Conservation (phyloP, 768 basidiomycete species). For the Phanerochaete carnosa region DNA sequence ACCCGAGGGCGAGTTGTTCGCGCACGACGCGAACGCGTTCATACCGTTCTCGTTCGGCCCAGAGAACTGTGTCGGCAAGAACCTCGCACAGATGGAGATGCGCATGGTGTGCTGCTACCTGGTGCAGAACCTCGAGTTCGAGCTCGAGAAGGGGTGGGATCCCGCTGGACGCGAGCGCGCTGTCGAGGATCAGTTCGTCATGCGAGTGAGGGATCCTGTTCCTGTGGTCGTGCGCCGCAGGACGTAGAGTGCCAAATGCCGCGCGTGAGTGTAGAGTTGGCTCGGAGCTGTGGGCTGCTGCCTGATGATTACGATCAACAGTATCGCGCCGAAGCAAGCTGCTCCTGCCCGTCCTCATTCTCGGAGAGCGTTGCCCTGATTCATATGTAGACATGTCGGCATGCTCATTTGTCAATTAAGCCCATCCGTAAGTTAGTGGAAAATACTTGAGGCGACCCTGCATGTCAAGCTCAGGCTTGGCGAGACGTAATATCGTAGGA, state of each 20-base stretch:
- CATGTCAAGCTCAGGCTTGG: too few relatives aligned
- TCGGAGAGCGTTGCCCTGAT: conserved; percentile 36
- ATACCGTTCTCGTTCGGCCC: conserved; percentile 13
- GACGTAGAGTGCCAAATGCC: neutral
- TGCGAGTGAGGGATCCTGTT: neutral
- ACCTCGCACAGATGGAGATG: conserved; percentile 13
- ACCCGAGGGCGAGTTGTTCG: neutral
- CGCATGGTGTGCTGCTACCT: conserved; percentile 24
- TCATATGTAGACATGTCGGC: too few relatives aligned
- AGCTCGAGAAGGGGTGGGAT: conserved; percentile 29
- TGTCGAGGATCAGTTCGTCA: conserved; percentile 24
- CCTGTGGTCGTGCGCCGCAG: neutral
- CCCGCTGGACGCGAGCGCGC: conserved; percentile 23
- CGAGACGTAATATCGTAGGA: too few relatives aligned
- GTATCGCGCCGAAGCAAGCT: too few relatives aligned
- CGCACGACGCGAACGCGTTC: conserved; percentile 4
- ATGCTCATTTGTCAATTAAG: too few relatives aligned
- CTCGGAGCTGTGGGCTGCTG: too few relatives aligned
- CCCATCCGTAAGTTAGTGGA: too few relatives aligned
- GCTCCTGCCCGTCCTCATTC: too few relatives aligned
- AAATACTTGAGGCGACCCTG: too few relatives aligned
- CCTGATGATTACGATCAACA: too few relatives aligned
- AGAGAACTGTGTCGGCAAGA: conserved; percentile 12
- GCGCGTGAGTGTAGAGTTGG: neutral
- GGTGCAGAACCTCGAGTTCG: conserved; percentile 33